Base-by-base conservation (phyloP, 495 filamentous ascomycete species). In the Penicillium manginii region DNA sequence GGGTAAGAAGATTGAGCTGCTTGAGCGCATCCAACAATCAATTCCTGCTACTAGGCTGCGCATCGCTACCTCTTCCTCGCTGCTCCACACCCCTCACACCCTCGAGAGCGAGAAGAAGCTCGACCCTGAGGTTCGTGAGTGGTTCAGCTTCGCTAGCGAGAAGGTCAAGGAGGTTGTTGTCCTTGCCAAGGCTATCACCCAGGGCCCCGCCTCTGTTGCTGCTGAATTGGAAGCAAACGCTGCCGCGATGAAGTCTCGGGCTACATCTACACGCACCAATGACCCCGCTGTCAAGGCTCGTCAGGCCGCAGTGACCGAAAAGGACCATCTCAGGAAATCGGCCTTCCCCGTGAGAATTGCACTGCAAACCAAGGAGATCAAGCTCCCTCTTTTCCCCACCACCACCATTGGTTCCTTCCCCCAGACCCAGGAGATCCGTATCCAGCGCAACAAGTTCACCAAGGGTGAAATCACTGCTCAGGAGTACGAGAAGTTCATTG, bases 331-430 rank as follows among this genome's bases (percentile, higher is more conserved):
- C n/a, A n/a, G n/a, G n/a, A n/a, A n/a, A n/a, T n/a, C n/a, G n/a
- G 75, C 82, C 47, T 98, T 98, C 84, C 81, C 90, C 10, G 78
- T 72, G 61, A 88, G 94, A 71, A 91, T 93, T 66, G 83, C 88
- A 35, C 82, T 89, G 74, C 94, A 98, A 81, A 88, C 91, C 78
- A 84, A 86, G 76, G 81, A 87, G 70, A 89, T 98, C 71, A 90
- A 89, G 66, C 91, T 98, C 51, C 94, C 94, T 64, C 81, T 92
- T 56, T 98, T 98, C 90, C 94, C 94, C 60, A 98, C 94, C 72
- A 98, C 94, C 74, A 98, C 94, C 72, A 98, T 98, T 60, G 94
- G 94, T 56, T 97, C 92, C 56, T 98, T 98, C 90, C 94, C 94
- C 63, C 96, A 98, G 84, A 98, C 94, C 72, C 91, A 91, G 84